Percentiles rank a stretch among this genome's conserved stretches.
These are phyloP conservation scores for Striga asiatica DNA, from an alignment of 257 asterid species.

Conservation along the genomic window DNA sequence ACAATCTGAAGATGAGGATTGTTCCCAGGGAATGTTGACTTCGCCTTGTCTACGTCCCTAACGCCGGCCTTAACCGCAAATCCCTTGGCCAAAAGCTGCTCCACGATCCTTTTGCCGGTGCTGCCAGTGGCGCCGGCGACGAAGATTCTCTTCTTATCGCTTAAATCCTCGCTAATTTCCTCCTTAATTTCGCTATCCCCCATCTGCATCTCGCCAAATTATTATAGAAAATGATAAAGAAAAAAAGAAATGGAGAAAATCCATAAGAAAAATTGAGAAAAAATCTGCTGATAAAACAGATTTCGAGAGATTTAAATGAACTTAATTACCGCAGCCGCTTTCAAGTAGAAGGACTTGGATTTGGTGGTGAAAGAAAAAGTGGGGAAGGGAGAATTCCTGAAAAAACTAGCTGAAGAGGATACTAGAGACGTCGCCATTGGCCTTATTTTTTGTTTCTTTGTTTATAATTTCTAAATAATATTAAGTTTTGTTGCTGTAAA, in stretches of 20 bases:
- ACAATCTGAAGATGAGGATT: constrained; percentile 76
- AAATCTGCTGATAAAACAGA: neutral
- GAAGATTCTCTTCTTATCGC: constrained; percentile 52
- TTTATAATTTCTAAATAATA: neutral
- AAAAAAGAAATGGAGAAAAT: neutral
- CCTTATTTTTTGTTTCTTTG: neutral
- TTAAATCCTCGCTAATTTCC: constrained; percentile 24
- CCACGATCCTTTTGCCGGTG: constrained; percentile 90
- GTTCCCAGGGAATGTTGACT: constrained; percentile 38
- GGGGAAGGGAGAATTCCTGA: constrained; percentile 25
- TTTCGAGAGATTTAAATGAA: neutral
- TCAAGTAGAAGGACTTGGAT: constrained; percentile 23
- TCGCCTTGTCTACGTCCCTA: constrained; percentile 75
- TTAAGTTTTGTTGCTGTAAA: neutral
- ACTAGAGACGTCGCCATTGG: constrained; percentile 26
- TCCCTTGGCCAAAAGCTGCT: constrained; percentile 81
- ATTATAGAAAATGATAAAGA: neutral
- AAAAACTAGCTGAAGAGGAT: constrained; percentile 25
- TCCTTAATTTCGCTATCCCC: constrained; percentile 47
- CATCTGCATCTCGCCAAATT: constrained; percentile 41
- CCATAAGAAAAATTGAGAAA: constrained; percentile 8
- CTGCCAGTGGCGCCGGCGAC: constrained; percentile 94
- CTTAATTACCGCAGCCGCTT: constrained; percentile 48
- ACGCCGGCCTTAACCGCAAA: constrained; percentile 92
- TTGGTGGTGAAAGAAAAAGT: constrained; percentile 20